phyloP scores from a whole-genome alignment of 2,329 filamentous ascomycete genomes.

The Penicillium fuscoglaucum region DNA sequence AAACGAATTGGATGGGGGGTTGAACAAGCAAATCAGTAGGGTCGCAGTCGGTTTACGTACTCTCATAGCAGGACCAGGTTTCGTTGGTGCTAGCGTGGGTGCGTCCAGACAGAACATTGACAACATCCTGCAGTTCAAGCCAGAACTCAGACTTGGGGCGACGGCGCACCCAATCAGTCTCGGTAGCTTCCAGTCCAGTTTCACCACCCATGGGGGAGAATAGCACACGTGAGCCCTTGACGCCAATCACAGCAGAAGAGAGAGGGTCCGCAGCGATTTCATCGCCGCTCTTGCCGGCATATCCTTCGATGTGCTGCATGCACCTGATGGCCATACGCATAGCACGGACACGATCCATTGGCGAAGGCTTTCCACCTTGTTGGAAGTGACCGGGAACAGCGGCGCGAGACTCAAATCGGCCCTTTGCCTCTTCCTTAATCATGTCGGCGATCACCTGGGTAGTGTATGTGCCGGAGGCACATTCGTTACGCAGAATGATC shows the following conservation, averaged over 20 bases:
- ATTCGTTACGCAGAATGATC: slow-evolving; percentile 95
- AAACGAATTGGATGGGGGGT: not conserved
- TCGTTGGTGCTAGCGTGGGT: slow-evolving; percentile 42
- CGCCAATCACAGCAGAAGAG: slow-evolving; percentile 82
- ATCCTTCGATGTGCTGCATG: slow-evolving; percentile 84
- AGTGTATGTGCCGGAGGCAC: slow-evolving; percentile 83
- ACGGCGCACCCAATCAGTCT: slow-evolving; percentile 91
- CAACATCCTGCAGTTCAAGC: slow-evolving; percentile 74
- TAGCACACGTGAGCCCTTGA: slow-evolving; percentile 85
- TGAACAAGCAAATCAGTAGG: slow-evolving; percentile 1
- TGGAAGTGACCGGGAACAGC: slow-evolving; percentile 93
- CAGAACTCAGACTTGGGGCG: slow-evolving; percentile 84
- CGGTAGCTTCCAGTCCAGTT: slow-evolving; percentile 71
- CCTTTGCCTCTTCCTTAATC: slow-evolving; percentile 88
- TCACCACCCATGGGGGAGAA: slow-evolving; percentile 70
- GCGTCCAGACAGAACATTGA: slow-evolving; percentile 80
- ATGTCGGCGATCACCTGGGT: slow-evolving; percentile 94
- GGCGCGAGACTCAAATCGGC: slow-evolving; percentile 87
- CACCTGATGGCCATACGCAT: slow-evolving; percentile 91
- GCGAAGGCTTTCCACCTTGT: slow-evolving; percentile 86
- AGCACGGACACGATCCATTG: slow-evolving; percentile 94
- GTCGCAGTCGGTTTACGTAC: slow-evolving; percentile 24
- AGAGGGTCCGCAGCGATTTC: slow-evolving; percentile 72
- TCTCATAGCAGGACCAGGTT: slow-evolving; percentile 34
- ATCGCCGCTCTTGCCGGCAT: slow-evolving; percentile 63